Percentiles rank a stretch among this genome's conserved stretches.
phyloP scores from a whole-genome alignment of 176 grass and related monocot genomes.

The Aegilops speltoides region DNA sequence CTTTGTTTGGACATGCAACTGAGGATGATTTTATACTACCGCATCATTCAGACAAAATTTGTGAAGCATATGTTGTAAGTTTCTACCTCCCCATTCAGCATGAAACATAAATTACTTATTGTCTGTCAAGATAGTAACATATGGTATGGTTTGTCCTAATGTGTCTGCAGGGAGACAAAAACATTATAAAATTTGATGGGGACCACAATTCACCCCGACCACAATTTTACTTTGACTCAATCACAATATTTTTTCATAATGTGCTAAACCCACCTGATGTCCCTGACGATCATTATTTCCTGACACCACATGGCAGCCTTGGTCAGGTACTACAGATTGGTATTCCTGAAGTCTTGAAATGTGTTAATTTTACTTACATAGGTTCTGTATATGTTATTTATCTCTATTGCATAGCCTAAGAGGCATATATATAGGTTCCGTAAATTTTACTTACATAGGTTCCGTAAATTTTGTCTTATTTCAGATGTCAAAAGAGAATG shows the following conservation, averaged over 20 bases:
- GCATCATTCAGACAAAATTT: constrained; percentile 91
- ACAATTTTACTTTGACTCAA: constrained; percentile 96
- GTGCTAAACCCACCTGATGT: constrained; percentile 83
- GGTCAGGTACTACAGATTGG: constrained; percentile 52
- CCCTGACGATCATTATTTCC: constrained; percentile 60
- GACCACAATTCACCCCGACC: constrained; percentile 98
- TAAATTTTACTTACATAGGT: too few relatives aligned
- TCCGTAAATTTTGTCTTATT: too few relatives aligned
- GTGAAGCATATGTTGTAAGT: constrained; percentile 84
- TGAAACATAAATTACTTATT: constrained; percentile 23
- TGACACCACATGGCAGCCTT: constrained; percentile 44
- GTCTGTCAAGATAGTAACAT: constrained; percentile 28
- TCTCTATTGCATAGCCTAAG: too few relatives aligned
- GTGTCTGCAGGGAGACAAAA: constrained; percentile 92
- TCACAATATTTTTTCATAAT: constrained; percentile 99
- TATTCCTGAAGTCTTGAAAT: constrained; percentile 6
- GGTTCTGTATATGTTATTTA: background rate
- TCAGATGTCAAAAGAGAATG: too few relatives aligned
- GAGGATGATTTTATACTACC: constrained; percentile 99
- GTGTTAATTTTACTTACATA: constrained; percentile 34
- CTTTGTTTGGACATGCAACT: constrained; percentile 89
- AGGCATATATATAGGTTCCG: too few relatives aligned
- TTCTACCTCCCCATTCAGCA: background rate
- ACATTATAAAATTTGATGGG: constrained; percentile 99
- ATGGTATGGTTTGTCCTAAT: constrained; percentile 33